A percentile compares a stretch with the other conserved stretches of the same genome.
Conservation (phyloP, 345 rosid genomes). For the Psidium friedrichsthalianum region DNA sequence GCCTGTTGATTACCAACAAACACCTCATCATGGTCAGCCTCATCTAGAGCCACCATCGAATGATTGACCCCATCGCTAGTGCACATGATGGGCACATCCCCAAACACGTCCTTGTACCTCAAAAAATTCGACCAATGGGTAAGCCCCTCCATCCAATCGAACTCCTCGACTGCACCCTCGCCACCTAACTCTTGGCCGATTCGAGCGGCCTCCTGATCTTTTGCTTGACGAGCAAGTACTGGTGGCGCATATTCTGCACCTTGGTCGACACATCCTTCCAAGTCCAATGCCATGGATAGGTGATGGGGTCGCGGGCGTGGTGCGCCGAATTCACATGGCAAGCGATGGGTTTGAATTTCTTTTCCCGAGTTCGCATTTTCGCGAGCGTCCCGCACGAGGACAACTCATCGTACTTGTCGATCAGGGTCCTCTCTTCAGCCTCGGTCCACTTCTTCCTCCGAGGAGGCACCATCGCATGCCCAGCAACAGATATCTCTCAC, state of each 20-base stretch:
- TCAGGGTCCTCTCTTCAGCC: constrained; percentile 72
- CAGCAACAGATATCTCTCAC: background rate
- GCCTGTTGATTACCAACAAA: constrained; percentile 24
- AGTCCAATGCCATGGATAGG: constrained; percentile 70
- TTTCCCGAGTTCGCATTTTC: constrained; percentile 76
- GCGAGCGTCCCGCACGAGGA: constrained; percentile 54
- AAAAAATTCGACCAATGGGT: constrained; percentile 70
- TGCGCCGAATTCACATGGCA: constrained; percentile 48
- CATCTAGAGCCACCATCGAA: constrained; percentile 16
- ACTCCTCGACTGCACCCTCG: constrained; percentile 36
- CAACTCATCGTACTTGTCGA: constrained; percentile 57
- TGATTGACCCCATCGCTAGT: constrained; percentile 25
- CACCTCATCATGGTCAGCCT: constrained; percentile 39
- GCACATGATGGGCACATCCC: constrained; percentile 39
- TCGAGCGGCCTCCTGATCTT: constrained; percentile 57
- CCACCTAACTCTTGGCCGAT: constrained; percentile 15
- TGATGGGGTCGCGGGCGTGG: constrained; percentile 36
- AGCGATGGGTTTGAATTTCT: constrained; percentile 62
- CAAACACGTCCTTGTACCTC: constrained; percentile 64
- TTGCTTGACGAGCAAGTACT: constrained; percentile 66
- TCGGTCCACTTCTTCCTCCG: constrained; percentile 78
- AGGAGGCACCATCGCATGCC: constrained; percentile 31
- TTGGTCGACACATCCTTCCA: constrained; percentile 88
- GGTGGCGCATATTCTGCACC: constrained; percentile 86
- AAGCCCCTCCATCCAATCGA: constrained; percentile 67